phyloP scores from a whole-genome alignment of 148 eudicot species.

The Limonium bicolor region DNA sequence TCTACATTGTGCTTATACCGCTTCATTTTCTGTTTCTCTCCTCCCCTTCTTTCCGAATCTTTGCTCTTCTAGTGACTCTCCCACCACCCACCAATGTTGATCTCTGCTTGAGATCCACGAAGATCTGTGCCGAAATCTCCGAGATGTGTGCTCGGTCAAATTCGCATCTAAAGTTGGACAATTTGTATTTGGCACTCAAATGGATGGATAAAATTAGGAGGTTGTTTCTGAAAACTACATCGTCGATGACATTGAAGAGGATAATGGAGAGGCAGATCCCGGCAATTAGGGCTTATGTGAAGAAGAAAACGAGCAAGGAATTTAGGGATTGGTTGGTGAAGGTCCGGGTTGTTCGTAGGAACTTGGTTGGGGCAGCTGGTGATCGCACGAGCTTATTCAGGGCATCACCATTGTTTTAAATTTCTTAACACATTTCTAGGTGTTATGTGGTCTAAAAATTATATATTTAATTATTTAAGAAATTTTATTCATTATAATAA shows the following conservation, averaged over 20 bases:
- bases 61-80: too few species aligned
- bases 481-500: too few species aligned
- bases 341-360: constrained; percentile 73
- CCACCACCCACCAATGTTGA: too few species aligned
- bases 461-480: too few species aligned
- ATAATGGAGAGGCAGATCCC: constrained; percentile 75
- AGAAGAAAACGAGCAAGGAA: constrained; percentile 56
- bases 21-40: too few species aligned
- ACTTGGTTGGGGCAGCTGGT: constrained; percentile 88
- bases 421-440: too few species aligned
- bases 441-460: too few species aligned
- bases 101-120: constrained; percentile 27
- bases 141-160: constrained; percentile 62
- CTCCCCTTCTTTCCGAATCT: too few species aligned
- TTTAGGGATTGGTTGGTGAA: constrained; percentile 90
- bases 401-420: too few species aligned
- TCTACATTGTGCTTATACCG: too few species aligned
- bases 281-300: constrained; percentile 50
- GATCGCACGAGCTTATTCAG: constrained; percentile 85
- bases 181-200: constrained; percentile 59
- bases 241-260: constrained; percentile 39
- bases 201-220: constrained; percentile 51
- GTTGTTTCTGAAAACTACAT: constrained; percentile 21
- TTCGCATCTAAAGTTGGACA: constrained; percentile 23
- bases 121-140: constrained; percentile 20